These are phyloP conservation scores for Ophiostoma sp. DNA, from an alignment of 2,329 filamentous ascomycete species.

Conservation along the genomic window DNA sequence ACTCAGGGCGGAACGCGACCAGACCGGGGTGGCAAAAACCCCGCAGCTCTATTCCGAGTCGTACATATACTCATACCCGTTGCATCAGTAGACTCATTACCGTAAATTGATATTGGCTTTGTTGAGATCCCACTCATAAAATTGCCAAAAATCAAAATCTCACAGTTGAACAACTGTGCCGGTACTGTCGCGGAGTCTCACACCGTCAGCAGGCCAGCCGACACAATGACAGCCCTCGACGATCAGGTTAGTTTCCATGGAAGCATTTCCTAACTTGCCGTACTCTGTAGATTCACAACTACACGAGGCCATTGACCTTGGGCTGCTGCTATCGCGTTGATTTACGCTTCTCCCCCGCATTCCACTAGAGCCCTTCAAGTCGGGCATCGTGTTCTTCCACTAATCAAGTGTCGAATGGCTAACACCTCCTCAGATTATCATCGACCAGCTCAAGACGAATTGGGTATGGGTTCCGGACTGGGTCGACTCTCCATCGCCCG, in stretches of 20 bases:
- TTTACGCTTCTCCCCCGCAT: background rate
- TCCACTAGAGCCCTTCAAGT: background rate
- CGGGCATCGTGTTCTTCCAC: background rate
- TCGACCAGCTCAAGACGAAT: conserved; percentile 36
- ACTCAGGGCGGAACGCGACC: background rate
- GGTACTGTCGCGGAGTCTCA: background rate
- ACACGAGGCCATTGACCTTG: background rate
- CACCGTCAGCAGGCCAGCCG: background rate
- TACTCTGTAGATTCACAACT: background rate
- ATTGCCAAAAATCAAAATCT: background rate
- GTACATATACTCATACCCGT: background rate
- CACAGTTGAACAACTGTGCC: background rate
- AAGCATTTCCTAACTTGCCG: background rate
- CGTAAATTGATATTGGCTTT: no score
- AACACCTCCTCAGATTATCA: conserved; percentile 29
- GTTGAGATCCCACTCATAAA: no score
- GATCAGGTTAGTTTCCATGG: background rate
- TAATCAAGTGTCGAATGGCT: background rate
- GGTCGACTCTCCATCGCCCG: conserved; percentile 31
- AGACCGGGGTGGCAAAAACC: background rate
- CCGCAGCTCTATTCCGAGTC: background rate
- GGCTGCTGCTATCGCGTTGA: background rate
- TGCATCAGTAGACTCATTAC: background rate
- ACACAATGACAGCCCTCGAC: background rate
- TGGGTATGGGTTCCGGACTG: conserved; percentile 39